phyloP scores from a whole-genome alignment of 306 rosid genomes.

The apple (Malus domestica) region DNA sequence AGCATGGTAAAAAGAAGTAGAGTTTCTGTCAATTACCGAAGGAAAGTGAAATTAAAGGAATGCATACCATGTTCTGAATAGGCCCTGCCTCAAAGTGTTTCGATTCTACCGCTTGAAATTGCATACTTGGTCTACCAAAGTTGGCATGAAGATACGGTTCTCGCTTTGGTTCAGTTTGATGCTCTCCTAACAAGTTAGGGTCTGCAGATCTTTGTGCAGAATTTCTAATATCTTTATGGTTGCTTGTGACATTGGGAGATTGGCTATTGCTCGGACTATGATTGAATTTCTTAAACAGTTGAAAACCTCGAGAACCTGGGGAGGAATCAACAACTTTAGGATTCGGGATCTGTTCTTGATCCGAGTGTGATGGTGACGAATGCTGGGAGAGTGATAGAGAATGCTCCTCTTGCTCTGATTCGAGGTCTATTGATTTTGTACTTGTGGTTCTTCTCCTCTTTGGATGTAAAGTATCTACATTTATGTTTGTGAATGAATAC shows the following conservation, averaged over 20 bases:
- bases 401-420: constrained; percentile 92
- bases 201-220: constrained; percentile 25
- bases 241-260: constrained; percentile 17
- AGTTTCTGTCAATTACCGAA: background rate
- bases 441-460: constrained; percentile 67
- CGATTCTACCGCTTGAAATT: constrained; percentile 19
- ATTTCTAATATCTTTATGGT: constrained; percentile 23
- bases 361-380: constrained; percentile 82
- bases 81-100: constrained; percentile 25
- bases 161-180: constrained; percentile 34
- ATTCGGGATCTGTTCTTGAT: constrained; percentile 66
- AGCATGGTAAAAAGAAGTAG: background rate
- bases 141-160: constrained; percentile 28
- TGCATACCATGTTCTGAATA: constrained; percentile 34
- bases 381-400: constrained; percentile 81
- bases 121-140: constrained; percentile 24
- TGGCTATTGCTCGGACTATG: constrained; percentile 32
- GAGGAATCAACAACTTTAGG: constrained; percentile 33
- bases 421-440: constrained; percentile 55
- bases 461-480: constrained; percentile 57
- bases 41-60: background rate
- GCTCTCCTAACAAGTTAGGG: constrained; percentile 29
- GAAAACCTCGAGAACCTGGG: constrained; percentile 43
- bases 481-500: background rate
- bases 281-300: constrained; percentile 31